Base-by-base conservation (phyloP, 129 eudicot species). In the Flaveria trinervia region DNA sequence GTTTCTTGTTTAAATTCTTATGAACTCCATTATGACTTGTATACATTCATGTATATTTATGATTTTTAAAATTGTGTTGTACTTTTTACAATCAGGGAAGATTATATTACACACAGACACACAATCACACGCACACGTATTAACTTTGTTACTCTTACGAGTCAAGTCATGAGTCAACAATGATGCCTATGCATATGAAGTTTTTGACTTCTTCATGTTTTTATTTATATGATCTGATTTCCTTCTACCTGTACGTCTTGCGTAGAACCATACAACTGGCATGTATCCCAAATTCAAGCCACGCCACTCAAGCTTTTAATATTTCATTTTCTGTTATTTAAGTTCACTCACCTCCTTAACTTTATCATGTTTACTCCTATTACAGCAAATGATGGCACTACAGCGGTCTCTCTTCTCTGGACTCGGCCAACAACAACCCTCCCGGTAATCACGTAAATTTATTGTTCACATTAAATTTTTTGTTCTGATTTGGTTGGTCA, bases 341-440 rank as follows among this genome's bases (percentile, higher is more conserved):
- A 18, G 39, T 76, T 76, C 23, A 28, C 20, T 66, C 71, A 20
- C 52, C 52, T 76, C 14, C 44, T 22, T 46, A 60, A 61, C 55
- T 16, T 17, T 36, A 17, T 18, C 51, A 70, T 70, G 22, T 72
- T 74, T 72, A 4, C 68, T 59, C 50, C 62, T 56, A 36, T 83
- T 67, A 49, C 86, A 89, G 96, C 96, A 89, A 85, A 86, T 89
- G 81, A 80, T 87, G 92, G 49, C 84, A 51, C 68, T 84, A 59
- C 92, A 87, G 81, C 92, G 85, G 62, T 80, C 87, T 59, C 88
- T 89, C 55, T 54, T 83, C 56, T 78, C 96, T 26, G 87, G 81
- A 71, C 87, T 80, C 57, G 85, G 86, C 60, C 92, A 55, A 71
- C 96, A 85, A 81, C 85, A 59, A 51, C 62, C 86, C 44, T 76